phyloP scores from a whole-genome alignment of 768 basidiomycete genomes.

The Mycena rosella region DNA sequence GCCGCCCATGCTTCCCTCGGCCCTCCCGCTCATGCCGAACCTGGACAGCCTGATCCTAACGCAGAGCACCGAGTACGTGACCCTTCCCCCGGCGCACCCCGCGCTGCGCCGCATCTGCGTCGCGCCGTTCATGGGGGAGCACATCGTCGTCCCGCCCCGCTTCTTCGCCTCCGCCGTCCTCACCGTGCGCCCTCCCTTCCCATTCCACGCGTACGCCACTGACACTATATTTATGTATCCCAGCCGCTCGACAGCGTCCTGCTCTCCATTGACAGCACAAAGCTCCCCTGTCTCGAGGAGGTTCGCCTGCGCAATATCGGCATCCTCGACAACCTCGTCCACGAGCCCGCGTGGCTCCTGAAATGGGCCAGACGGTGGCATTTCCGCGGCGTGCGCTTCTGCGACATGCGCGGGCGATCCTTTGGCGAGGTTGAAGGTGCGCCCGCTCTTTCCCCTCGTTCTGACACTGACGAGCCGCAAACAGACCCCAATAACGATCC shows the following conservation, averaged over 20 bases:
- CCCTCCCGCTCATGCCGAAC: constrained; percentile 55
- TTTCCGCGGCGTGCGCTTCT: constrained; percentile 27
- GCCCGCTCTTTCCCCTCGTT: neutral
- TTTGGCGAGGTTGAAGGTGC: constrained; percentile 19
- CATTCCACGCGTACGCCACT: neutral
- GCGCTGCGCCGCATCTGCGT: constrained; percentile 58
- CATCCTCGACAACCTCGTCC: constrained; percentile 42
- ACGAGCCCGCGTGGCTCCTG: constrained; percentile 45
- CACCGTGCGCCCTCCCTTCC: constrained; percentile 20
- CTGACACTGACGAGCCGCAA: neutral
- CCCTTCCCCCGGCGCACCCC: constrained; percentile 53
- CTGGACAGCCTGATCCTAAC: constrained; percentile 57
- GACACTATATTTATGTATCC: neutral
- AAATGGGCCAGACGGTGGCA: constrained; percentile 34
- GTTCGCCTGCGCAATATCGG: constrained; percentile 58
- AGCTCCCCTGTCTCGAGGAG: constrained; percentile 50
- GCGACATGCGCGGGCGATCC: constrained; percentile 25
- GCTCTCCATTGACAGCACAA: constrained; percentile 50
- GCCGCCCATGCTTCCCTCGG: constrained; percentile 47
- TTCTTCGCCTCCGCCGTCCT: constrained; percentile 56
- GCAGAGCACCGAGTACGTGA: constrained; percentile 44
- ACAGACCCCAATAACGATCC: constrained; percentile 28
- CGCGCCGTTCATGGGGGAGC: constrained; percentile 54
- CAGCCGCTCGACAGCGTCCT: constrained; percentile 56
- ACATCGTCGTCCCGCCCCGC: constrained; percentile 49